Evolutionary conservation across 306 rosid genomes (phyloP).

Genomic region (Cicer judaicum): DNA sequence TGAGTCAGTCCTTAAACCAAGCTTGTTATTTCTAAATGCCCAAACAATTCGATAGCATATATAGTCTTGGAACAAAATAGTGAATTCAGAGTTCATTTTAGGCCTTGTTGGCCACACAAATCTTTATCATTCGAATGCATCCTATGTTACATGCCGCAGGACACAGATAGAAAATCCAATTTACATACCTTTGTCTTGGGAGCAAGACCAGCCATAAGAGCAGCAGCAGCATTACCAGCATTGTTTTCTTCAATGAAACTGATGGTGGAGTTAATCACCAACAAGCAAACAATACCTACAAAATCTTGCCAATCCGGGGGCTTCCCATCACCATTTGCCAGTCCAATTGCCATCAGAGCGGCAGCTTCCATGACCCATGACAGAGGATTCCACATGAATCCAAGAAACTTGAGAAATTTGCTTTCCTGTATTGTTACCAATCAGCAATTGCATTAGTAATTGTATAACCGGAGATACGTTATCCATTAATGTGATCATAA

Average conservation of each 20-base stretch:
- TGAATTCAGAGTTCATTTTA: conserved; percentile 6
- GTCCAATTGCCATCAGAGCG: conserved; percentile 92
- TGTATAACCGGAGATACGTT: not conserved
- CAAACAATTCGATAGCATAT: conserved; percentile 8
- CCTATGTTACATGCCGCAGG: not conserved
- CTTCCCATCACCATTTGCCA: conserved; percentile 85
- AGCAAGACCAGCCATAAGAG: conserved; percentile 99
- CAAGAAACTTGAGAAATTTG: conserved; percentile 92
- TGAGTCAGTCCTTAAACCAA: conserved; percentile 36
- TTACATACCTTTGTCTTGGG: conserved; percentile 85
- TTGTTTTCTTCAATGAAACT: conserved; percentile 98
- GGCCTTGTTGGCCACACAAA: not conserved
- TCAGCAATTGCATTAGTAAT: conserved; percentile 40
- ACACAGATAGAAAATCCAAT: conserved; percentile 2
- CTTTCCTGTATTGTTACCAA: conserved; percentile 69
- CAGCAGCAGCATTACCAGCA: conserved; percentile 99
- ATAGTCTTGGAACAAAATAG: conserved; percentile 15
- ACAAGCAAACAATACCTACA: conserved; percentile 78
- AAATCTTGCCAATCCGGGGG: conserved; percentile 99
- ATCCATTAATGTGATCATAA: not conserved
- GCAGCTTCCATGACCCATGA: conserved; percentile 99
- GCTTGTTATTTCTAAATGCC: conserved; percentile 24
- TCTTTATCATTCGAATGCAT: not conserved
- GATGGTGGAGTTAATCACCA: conserved; percentile 94
- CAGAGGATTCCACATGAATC: conserved; percentile 99